These are phyloP conservation scores for Eurotiales sp. DNA, from an alignment of 2,329 filamentous ascomycete species.

Conservation along the genomic window DNA sequence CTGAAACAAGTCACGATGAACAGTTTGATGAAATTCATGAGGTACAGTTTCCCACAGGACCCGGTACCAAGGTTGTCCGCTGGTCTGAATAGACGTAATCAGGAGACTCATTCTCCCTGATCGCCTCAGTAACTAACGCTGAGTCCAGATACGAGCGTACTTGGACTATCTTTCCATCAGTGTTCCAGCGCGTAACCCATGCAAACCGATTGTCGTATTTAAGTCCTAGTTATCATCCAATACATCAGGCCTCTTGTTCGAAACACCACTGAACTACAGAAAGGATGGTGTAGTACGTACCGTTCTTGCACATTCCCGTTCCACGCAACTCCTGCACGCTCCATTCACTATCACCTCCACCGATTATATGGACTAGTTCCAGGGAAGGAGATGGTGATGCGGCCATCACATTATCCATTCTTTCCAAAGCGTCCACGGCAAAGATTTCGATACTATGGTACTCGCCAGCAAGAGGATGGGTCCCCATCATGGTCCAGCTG, in stretches of 20 bases:
- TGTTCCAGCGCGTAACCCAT: neutral
- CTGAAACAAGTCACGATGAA: no score
- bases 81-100: no score
- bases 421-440: neutral
- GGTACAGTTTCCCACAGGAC: no score
- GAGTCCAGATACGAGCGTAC: neutral
- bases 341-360: neutral
- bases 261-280: neutral
- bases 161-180: neutral
- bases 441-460: neutral
- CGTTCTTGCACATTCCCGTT: neutral
- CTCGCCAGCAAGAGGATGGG: neutral
- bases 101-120: neutral
- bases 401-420: neutral
- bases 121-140: neutral
- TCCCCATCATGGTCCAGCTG: neutral
- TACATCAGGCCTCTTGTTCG: no score
- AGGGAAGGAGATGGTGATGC: neutral
- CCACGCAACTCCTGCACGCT: neutral
- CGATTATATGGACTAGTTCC: neutral
- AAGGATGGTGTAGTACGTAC: neutral
- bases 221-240: no score
- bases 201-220: neutral
- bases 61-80: no score
- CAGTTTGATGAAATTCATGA: no score